A percentile compares a stretch with the other conserved stretches of the same genome.
These are phyloP conservation scores for Dactylellina sp. DNA, from an alignment of 2,329 filamentous ascomycete species.

Conservation along the genomic window DNA sequence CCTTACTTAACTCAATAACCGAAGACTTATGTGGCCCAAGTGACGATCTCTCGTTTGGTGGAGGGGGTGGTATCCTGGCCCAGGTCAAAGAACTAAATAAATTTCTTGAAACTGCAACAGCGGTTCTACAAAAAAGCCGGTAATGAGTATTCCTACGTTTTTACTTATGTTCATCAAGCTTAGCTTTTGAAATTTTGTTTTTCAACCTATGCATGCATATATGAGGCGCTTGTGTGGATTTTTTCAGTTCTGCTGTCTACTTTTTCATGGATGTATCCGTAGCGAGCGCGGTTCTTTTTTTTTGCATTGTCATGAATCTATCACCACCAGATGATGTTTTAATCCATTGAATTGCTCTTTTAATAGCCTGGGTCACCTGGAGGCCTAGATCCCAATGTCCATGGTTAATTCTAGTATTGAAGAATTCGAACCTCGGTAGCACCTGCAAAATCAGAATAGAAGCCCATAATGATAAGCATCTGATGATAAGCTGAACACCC, in stretches of 20 bases:
- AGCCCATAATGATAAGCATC: background rate
- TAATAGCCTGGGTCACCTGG: background rate
- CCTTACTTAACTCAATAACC: conserved; percentile 34
- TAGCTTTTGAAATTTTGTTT: background rate
- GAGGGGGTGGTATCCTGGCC: conserved; percentile 41
- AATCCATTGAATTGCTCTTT: background rate
- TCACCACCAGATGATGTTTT: no score
- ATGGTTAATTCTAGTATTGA: no score
- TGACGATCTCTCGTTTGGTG: background rate
- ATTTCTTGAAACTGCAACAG: conserved; percentile 46
- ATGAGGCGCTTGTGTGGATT: conserved; percentile 26
- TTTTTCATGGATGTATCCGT: background rate
- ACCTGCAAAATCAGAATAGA: conserved; percentile 2
- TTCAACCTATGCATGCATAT: conserved; percentile 20
- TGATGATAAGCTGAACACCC: background rate
- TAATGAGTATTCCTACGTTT: background rate
- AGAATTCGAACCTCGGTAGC: conserved; percentile 6
- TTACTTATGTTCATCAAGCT: no score
- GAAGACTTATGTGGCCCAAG: conserved; percentile 24
- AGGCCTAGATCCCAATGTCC: conserved; percentile 12
- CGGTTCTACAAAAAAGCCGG: conserved; percentile 18
- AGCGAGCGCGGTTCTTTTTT: conserved; percentile 4
- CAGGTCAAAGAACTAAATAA: conserved; percentile 53
- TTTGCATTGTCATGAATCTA: no score
- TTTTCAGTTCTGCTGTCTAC: background rate